Evolutionary conservation across 192 early-diverging fungal genomes (phyloP), one percentile per base, ranked within the genome.

Genomic region (Coemansia erecta): DNA sequence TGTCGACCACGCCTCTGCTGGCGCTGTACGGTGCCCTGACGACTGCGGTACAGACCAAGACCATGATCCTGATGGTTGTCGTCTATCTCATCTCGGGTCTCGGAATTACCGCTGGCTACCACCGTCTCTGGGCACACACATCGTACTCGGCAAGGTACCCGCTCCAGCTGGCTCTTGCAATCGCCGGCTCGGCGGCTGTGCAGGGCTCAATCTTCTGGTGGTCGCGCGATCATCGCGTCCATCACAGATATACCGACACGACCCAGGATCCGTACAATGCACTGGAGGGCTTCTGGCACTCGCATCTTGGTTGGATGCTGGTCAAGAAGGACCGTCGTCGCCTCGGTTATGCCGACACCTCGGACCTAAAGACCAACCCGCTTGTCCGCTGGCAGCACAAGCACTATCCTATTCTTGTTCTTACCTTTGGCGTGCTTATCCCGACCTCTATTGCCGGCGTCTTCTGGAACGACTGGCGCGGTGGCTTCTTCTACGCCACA

Each of bases 121-220:
- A 94, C 66, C 87, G 92, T 41, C 77, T 87, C 44, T 94, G 89
- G 89, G 73, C 89, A 18, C 92, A 94, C 77, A 85, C 88, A 14
- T 64, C 90, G 10, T 94, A 92, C 64, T 82, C 63, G 26, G 90
- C 88, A 33, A 81, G 80, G 9, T 78, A 74, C 23, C 80, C 77
- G 6, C 78, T 91, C 55, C 84, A 83, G 58, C 70, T 86, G 35
- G 69, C 85, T 14, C 80, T 90, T 35, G 72, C 81, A 17, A 55
- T 90, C 17, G 79, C 81, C 5, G 86, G 88, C 45, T 81, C 85
- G 15, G 87, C 87, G 42, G 86, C 92, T 8, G 85, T 92, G 8
- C 82, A 94, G 66, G 92, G 92, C 53, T 90, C 89, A 45, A 85
- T 91, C 56, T 83, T 87, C 44, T 94, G 92, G 92, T 94, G 92